Percentiles rank a stretch among this genome's conserved stretches.
Conservation (phyloP, 768 basidiomycete genomes). For the Lactarius hatsudake region DNA sequence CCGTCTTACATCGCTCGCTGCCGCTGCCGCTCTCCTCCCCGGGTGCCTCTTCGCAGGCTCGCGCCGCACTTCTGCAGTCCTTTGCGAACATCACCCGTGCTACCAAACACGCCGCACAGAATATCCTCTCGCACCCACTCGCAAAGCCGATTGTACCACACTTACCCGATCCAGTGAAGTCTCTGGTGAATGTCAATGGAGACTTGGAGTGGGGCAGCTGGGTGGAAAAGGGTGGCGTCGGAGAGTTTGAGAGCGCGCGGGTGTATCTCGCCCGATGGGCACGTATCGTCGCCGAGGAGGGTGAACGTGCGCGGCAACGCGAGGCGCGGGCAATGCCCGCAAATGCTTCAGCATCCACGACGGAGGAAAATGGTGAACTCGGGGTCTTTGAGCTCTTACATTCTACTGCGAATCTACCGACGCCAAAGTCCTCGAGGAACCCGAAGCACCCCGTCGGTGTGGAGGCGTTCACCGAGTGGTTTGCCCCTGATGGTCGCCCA, state of each 20-base stretch:
- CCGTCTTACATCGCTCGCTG: conserved; percentile 78
- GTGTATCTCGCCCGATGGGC: conserved; percentile 98
- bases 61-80: conserved; percentile 82
- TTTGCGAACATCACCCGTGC: conserved; percentile 94
- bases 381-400: conserved; percentile 88
- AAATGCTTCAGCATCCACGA: conserved; percentile 38
- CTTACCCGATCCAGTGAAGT: conserved; percentile 90
- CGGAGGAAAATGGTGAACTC: conserved; percentile 41
- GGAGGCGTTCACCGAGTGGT: conserved; percentile 75
- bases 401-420: conserved; percentile 73
- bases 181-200: conserved; percentile 84
- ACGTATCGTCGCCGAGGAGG: conserved; percentile 95
- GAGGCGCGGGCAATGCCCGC: conserved; percentile 72
- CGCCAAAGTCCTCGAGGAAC: conserved; percentile 79
- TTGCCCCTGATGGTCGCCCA: conserved; percentile 66
- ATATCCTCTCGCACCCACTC: conserved; percentile 91
- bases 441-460: conserved; percentile 75
- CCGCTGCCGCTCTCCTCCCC: conserved; percentile 49
- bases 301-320: conserved; percentile 79
- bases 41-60: conserved; percentile 64
- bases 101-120: conserved; percentile 90
- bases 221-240: conserved; percentile 90
- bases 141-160: conserved; percentile 96
- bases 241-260: conserved; percentile 93
- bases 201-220: conserved; percentile 93